Evolutionary conservation across 1,284 basidiomycete genomes (phyloP), one percentile per base, ranked within the genome.

Genomic region (Naganishia sp.): DNA sequence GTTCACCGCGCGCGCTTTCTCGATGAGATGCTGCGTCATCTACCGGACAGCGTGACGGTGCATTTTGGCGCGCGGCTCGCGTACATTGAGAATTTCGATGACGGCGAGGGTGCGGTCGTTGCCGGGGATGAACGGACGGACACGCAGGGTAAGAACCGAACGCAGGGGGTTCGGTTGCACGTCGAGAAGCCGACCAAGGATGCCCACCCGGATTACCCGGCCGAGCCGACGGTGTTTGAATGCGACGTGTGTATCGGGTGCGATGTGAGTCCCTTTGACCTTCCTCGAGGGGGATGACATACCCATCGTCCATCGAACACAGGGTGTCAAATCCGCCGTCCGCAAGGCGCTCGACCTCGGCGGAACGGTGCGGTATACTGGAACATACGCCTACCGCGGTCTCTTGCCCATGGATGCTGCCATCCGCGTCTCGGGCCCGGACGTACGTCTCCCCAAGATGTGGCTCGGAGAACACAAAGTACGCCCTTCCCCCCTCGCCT

Each of bases 51-150:
- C 1, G 70, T 75, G 42, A 23, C 43, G 9, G 76, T 79, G 4
- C 83, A 84, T 66, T 85, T 86, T 73, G 80, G 84, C 68, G 84
- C 84, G 68, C 83, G 84, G 13, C 84, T 83, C 71, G 75, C 74
- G 21, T 77, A 77, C 23, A 67, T 67, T 43, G 52, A 60, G 10
- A 56, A 68, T 53, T 61, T 61, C 28, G 39, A 50, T 21, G 33
- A 49, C 21, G 3, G 23, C 15, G 16, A 48, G 28, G n/a, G 46
- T 13, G 42, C 59, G 7, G 9, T n/a, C 2, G 46, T 23, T 18
- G 18, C 1, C 0, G 57, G 21, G 6, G 57, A 60, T 45, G 48
- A 25, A 21, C 28, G 59, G 21, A 31, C 25, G 11, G 39, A 61
- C 31, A 61, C 48, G 36, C 59, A 61, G 36, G 59, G 59, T n/a